These are phyloP conservation scores for Penicillium mononematosum DNA, from an alignment of 495 filamentous ascomycete genomes.

Conservation along the genomic window DNA sequence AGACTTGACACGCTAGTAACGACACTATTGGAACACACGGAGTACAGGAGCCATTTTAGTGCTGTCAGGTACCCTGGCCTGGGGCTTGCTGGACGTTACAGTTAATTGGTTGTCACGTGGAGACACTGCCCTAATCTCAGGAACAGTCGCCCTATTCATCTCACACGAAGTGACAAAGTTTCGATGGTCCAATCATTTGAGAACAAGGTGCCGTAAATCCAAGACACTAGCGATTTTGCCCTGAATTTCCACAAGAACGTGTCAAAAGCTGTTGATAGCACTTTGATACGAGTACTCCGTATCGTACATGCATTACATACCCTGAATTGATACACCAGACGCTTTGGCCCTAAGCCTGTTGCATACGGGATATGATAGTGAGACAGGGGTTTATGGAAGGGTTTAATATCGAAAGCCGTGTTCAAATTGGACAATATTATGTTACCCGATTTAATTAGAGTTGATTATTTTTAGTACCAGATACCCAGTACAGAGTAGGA, in stretches of 20 bases:
- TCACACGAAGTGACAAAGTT: not conserved
- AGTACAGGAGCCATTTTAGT: not conserved
- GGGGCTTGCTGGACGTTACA: not conserved
- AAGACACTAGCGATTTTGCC: not conserved
- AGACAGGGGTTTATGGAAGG: too few relatives aligned
- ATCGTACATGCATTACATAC: not conserved
- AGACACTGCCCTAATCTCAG: not conserved
- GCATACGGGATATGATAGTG: not conserved
- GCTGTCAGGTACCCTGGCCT: not conserved
- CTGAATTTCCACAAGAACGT: not conserved
- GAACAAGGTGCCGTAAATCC: not conserved
- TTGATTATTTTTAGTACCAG: too few relatives aligned
- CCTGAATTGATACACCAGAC: not conserved
- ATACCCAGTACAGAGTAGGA: too few relatives aligned
- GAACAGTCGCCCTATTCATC: too few relatives aligned
- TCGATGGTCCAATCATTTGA: not conserved
- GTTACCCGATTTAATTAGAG: too few relatives aligned
- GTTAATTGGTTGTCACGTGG: not conserved
- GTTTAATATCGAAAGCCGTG: too few relatives aligned
- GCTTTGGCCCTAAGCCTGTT: not conserved
- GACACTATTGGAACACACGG: not conserved
- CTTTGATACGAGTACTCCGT: not conserved
- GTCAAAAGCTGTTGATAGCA: not conserved
- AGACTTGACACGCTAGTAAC: not conserved
- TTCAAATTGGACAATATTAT: too few relatives aligned